phyloP scores from a whole-genome alignment of 2,329 filamentous ascomycete genomes.

The Botrytis tulipae region DNA sequence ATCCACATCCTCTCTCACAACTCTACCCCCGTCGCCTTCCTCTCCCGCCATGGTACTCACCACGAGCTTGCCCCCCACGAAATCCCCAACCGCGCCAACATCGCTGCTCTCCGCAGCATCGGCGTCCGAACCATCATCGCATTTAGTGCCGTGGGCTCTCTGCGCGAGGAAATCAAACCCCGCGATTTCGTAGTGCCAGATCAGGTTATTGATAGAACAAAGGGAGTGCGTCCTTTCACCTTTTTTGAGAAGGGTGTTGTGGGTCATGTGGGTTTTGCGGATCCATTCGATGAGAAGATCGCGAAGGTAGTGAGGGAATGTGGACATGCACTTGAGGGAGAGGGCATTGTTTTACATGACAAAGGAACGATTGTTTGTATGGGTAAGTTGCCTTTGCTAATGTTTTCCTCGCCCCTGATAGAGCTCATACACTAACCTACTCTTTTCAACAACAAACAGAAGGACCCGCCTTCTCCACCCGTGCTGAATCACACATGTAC shows the following conservation, averaged over 20 bases:
- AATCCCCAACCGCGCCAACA: conserved; percentile 92
- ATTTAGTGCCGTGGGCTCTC: conserved; percentile 89
- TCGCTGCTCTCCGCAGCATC: conserved; percentile 89
- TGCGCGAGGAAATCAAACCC: conserved; percentile 90
- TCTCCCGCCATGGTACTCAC: conserved; percentile 85
- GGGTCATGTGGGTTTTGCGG: conserved; percentile 90
- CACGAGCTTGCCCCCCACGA: conserved; percentile 93
- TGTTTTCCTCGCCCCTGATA: not conserved
- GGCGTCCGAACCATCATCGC: conserved; percentile 90
- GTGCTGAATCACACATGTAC: conserved; percentile 94
- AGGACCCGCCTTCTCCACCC: conserved; percentile 96
- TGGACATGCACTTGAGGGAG: conserved; percentile 72
- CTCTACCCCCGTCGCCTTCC: conserved; percentile 81
- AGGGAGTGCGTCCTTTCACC: conserved; percentile 84
- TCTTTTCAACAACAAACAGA: conserved; percentile 47
- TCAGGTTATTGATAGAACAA: conserved; percentile 96
- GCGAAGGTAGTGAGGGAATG: conserved; percentile 75
- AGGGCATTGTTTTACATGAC: conserved; percentile 81
- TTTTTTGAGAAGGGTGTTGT: conserved; percentile 94
- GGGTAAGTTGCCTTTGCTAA: conserved; percentile 51
- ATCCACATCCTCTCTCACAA: conserved; percentile 89
- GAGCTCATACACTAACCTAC: not conserved
- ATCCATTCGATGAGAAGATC: conserved; percentile 83
- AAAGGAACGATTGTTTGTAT: conserved; percentile 88
- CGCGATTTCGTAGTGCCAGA: conserved; percentile 96